phyloP scores from a whole-genome alignment of 805 yeast genomes.

The Cyberlindnera mrakii region DNA sequence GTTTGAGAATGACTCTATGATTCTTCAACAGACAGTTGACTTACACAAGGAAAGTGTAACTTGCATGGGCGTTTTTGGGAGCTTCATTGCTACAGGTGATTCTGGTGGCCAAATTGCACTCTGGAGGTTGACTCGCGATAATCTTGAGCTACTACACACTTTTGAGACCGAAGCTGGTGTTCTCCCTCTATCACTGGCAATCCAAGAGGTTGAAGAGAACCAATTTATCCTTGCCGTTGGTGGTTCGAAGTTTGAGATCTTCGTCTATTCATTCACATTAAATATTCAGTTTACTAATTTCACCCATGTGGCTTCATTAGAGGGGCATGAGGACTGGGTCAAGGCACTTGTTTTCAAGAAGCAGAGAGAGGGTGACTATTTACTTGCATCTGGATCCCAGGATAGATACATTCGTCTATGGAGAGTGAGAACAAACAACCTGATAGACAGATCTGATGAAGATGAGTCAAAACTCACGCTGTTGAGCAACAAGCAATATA shows the following conservation, averaged over 20 bases:
- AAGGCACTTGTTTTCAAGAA: conserved; percentile 58
- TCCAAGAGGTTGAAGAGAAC: conserved; percentile 25
- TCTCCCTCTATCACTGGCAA: conserved; percentile 38
- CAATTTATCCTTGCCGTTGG: conserved; percentile 59
- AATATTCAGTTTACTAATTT: conserved; percentile 19
- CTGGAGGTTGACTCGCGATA: conserved; percentile 36
- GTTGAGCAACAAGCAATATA: conserved; percentile 68
- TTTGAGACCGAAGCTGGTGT: conserved; percentile 40
- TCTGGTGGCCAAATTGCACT: conserved; percentile 53
- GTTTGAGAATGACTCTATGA: conserved; percentile 15
- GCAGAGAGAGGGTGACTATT: conserved; percentile 41
- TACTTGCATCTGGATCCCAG: conserved; percentile 87
- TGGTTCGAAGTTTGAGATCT: conserved; percentile 55
- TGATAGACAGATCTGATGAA: conserved; percentile 51
- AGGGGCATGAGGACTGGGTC: conserved; percentile 98
- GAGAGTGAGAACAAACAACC: conserved; percentile 58
- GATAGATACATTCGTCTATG: conserved; percentile 89
- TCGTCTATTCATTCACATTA: conserved; percentile 42
- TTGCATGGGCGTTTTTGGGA: conserved; percentile 35
- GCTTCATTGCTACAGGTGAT: conserved; percentile 52
- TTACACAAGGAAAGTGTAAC: conserved; percentile 49
- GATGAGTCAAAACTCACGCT: conserved; percentile 45
- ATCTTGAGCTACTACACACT: conserved; percentile 24
- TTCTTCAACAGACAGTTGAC: conserved; percentile 27
- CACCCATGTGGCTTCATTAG: conserved; percentile 44